Base-by-base conservation (phyloP, 2,329 filamentous ascomycete genomes). In the Davidsoniella eucalypti region DNA sequence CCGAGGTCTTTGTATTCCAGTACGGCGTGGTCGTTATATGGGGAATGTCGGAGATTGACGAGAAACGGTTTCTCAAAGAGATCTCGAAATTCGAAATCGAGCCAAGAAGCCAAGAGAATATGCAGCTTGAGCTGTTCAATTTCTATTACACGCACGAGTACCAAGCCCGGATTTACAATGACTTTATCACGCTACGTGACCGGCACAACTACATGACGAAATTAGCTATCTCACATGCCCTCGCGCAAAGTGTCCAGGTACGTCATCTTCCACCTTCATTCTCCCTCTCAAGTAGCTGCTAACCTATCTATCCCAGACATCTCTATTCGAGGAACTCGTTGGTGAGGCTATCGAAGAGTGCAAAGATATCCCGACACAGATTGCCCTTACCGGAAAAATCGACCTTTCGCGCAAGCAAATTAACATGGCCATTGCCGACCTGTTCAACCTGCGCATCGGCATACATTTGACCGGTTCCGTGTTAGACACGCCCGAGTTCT, bases 71-170 rank as follows among this genome's bases (percentile, higher is more conserved):
- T 61, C 69, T 98, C 14, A 92, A 92, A 58, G 90, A 98, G 59
- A 84, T 98, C 54, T 78, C 86, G 51, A 94, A 92, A 61, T 98
- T 96, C 58, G 92, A 95, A 64, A 76, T 80, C 39, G 90, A 94
- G 61, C 94, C 94, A 64, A 73, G 96, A 45, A 80, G 80, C 23
- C 77, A 82, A 9, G 88, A 94, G 60, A 87, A 94, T 58, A 81
- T 94, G 26, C 90, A 98, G 67, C 86, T 87, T 44, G 92, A 98
- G 65, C 87, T 90, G 60, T 98, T 98, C 73, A 98, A 98, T 64
- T 98, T 96, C 65, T 98, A 98, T 70, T 96, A 98, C 68, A 96
- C 92, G 2, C 78, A 84, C 59, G 90, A 96, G 62, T 98, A 98
- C 63, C 93, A 98, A 66, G 87, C 92, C 18, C 82, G 92, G 47